Conservation (phyloP, 805 yeast genomes). For the Komagataella pastoris region DNA sequence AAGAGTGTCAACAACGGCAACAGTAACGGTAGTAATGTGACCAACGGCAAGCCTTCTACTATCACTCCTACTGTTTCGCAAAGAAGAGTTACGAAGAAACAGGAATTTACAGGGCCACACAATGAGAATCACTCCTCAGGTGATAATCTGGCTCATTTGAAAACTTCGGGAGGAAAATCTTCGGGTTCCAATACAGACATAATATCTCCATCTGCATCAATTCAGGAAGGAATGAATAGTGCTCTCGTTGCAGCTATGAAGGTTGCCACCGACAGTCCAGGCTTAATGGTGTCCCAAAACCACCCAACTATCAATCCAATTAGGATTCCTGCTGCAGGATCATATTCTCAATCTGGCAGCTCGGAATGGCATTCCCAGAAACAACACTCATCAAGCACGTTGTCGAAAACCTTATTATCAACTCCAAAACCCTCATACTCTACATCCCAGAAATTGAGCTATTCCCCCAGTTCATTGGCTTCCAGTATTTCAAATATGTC, state of each 20-base stretch:
- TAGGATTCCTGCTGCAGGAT: neutral
- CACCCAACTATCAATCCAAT: neutral
- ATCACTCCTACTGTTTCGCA: conserved; percentile 1
- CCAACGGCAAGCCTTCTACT: neutral
- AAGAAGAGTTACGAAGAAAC: neutral
- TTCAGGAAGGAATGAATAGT: neutral
- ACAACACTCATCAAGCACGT: neutral
- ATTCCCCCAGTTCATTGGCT: neutral
- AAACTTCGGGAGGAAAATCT: neutral
- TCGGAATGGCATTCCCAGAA: neutral
- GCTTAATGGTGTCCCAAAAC: neutral
- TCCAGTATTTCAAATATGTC: neutral
- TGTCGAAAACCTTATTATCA: neutral
- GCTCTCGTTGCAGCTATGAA: neutral
- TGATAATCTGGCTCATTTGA: neutral
- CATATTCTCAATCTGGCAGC: neutral
- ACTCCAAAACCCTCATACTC: neutral
- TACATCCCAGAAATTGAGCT: neutral
- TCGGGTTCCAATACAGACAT: neutral
- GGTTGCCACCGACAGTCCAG: neutral
- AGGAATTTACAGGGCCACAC: neutral
- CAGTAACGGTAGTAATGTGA: conserved; percentile 3
- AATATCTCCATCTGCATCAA: neutral
- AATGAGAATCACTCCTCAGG: neutral
- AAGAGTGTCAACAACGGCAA: conserved; percentile 5